Conservation (phyloP, 345 rosid genomes). For the Brassica carinata region DNA sequence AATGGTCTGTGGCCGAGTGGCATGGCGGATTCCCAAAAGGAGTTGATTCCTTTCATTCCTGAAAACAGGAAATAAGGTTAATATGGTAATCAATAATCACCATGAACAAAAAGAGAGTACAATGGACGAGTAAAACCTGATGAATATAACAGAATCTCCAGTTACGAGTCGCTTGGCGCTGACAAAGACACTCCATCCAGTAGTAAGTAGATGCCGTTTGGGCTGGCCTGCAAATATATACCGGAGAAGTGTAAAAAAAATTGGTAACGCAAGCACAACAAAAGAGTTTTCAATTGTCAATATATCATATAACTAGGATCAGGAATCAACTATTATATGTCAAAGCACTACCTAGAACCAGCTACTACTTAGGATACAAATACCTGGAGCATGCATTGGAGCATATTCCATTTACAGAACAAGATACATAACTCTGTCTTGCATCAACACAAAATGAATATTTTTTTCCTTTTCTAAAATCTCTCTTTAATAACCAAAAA, state of each 20-base stretch:
- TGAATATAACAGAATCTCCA: slow-evolving; percentile 49
- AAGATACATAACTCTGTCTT: too few relatives aligned
- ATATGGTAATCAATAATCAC: background rate
- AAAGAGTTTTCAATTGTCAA: too few relatives aligned
- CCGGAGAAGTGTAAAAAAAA: too few relatives aligned
- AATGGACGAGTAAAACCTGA: slow-evolving; percentile 26
- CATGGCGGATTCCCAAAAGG: slow-evolving; percentile 47
- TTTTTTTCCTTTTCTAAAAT: too few relatives aligned
- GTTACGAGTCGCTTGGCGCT: slow-evolving; percentile 50
- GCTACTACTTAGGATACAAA: too few relatives aligned
- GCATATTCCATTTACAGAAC: too few relatives aligned
- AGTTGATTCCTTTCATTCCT: slow-evolving; percentile 51
- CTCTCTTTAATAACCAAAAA: background rate
- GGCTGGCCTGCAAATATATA: slow-evolving; percentile 43
- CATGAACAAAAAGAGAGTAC: background rate
- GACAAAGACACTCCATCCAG: slow-evolving; percentile 53
- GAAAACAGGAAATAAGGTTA: background rate
- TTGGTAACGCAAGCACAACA: too few relatives aligned
- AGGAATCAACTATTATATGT: too few relatives aligned
- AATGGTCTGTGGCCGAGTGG: slow-evolving; percentile 46
- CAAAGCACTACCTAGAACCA: too few relatives aligned
- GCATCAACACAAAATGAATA: too few relatives aligned
- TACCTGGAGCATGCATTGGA: too few relatives aligned
- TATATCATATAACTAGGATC: too few relatives aligned
- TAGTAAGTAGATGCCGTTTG: slow-evolving; percentile 48